Evolutionary conservation across 805 yeast genomes (phyloP).

Genomic region (Candida nonsorbophila): DNA sequence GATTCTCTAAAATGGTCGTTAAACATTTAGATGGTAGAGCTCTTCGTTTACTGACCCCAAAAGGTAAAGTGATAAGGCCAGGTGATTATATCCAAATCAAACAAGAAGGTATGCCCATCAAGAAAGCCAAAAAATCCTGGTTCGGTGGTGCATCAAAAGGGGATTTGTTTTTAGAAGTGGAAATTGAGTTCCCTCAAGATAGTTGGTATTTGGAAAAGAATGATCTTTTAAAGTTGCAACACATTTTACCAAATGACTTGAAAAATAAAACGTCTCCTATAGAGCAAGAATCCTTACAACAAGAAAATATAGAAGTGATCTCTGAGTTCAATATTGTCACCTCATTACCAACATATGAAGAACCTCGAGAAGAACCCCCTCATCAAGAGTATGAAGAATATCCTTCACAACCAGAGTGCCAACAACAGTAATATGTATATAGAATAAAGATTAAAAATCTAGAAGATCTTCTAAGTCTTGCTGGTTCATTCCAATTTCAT

Average conservation of each 20-base stretch:
- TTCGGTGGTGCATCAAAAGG: slow-evolving; percentile 43
- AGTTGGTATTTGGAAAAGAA: slow-evolving; percentile 76
- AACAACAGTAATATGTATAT: slow-evolving; percentile 27
- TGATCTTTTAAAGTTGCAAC: slow-evolving; percentile 51
- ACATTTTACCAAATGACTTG: slow-evolving; percentile 46
- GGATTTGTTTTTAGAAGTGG: slow-evolving; percentile 64
- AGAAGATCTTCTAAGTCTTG: slow-evolving; percentile 31
- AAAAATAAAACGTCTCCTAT: slow-evolving; percentile 15
- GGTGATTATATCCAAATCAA: slow-evolving; percentile 59
- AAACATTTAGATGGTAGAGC: slow-evolving; percentile 79
- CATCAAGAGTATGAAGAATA: slow-evolving; percentile 4
- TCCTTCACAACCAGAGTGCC: slow-evolving; percentile 14
- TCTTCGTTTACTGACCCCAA: slow-evolving; percentile 56
- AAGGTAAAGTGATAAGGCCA: slow-evolving; percentile 79
- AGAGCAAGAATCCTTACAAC: slow-evolving; percentile 22
- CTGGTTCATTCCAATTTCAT: slow-evolving; percentile 24
- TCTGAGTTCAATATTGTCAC: slow-evolving; percentile 27
- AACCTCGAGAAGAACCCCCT: too few species aligned
- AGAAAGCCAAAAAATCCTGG: slow-evolving; percentile 21
- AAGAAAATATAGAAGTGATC: slow-evolving; percentile 33
- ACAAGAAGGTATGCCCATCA: slow-evolving; percentile 82
- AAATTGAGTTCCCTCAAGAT: slow-evolving; percentile 77
- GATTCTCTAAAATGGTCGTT: slow-evolving; percentile 61
- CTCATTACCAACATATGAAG: slow-evolving; percentile 27
- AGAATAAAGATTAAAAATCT: slow-evolving; percentile 16